Evolutionary conservation across 2,329 filamentous ascomycete species (phyloP), one percentile per base, ranked within the genome.

Genomic region (Trichothecium roseum): DNA sequence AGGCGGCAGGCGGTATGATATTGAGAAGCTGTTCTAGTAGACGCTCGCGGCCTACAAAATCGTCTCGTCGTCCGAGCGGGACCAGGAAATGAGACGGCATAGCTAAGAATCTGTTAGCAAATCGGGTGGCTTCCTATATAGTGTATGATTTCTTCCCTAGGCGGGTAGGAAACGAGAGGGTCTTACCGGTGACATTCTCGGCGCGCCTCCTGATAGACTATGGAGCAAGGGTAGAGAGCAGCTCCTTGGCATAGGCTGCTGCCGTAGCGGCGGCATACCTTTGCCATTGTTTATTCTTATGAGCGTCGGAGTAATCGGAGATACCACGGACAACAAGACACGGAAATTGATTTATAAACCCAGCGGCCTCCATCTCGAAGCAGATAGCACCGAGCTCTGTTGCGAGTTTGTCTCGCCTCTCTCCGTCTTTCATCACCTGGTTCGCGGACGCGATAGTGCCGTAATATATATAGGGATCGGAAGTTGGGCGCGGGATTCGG

Each of bases 241-340:
- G 10, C 6, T 16, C 37, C 20, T 38, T 64, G 24, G 32, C 32
- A 8, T 16, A 17, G 8, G 40, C 56, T 16, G 60, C 59, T 0
- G 60, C 60, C 0, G 54, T 54, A 0, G 52, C 56, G 1, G 62
- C 56, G 0, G 61, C 58, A 43, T 57, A 64, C 3, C 40, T 15
- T 36, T 64, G 58, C 60, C 59, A 65, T 2, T 14, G 37, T 18
- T 44, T 44, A 15, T 43, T 40, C 28, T 48, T 45, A 8, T 49
- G 43, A 17, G 39, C 37, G 6, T 52, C 48, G 0, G 47, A 45
- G 18, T 52, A 51, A 29, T 64, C 53, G 24, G 54, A 60, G 0
- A 62, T 52, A 3, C 60, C 58, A 8, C 60, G 59, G 29, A 66
- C 54, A 0, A 59, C 44, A 2, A 65, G 37, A 4, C 56, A 59